Evolutionary conservation across 2,329 filamentous ascomycete species (phyloP), one percentile per base, ranked within the genome.

Genomic region (Aaosphaeria arxii): DNA sequence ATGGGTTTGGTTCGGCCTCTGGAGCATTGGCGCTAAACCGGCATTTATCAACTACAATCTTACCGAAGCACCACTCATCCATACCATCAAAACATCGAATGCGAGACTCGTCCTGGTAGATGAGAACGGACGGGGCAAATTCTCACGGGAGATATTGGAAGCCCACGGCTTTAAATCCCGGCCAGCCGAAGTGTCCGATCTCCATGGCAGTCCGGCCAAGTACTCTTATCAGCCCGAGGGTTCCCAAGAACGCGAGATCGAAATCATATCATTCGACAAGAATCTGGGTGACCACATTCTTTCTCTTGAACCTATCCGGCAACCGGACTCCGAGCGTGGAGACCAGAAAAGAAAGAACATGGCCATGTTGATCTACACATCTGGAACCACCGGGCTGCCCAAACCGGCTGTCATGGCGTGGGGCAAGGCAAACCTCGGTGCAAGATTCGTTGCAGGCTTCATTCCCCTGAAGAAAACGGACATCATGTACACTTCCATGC

Each of bases 41-140:
- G 66, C 67, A 1, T 71, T 71, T 46, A 62, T 72, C 54, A 72
- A 72, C 47, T 70, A 69, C 48, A 71, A 71, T 47, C 44, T 71
- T 41, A 65, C 61, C 1, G 67, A 64, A n/a, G 62, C 63, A 52
- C 54, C 65, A 9, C 52, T 72, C 38, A 47, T 70, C 2, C 69
- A 72, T 52, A 88, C 84, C 46, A 62, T 89, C 33, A 76, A 74
- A 50, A 76, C 86, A 45, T 81, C 79, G 43, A 76, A 75, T 4
- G 75, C 82, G 3, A 76, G 71, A 39, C 50, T 87, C 35, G 61
- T 88, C 4, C 61, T 88, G 1, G 79, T 85, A 6, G 85, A 86
- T 48, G 75, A 79, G 1, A 76, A 82, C 6, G 53, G 51, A 9
- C 58, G 45, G 17, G 57, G 57, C 29, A 69, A 68, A 41, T 70